phyloP scores from a whole-genome alignment of 2,329 filamentous ascomycete genomes.

The Colletotrichum sojae region DNA sequence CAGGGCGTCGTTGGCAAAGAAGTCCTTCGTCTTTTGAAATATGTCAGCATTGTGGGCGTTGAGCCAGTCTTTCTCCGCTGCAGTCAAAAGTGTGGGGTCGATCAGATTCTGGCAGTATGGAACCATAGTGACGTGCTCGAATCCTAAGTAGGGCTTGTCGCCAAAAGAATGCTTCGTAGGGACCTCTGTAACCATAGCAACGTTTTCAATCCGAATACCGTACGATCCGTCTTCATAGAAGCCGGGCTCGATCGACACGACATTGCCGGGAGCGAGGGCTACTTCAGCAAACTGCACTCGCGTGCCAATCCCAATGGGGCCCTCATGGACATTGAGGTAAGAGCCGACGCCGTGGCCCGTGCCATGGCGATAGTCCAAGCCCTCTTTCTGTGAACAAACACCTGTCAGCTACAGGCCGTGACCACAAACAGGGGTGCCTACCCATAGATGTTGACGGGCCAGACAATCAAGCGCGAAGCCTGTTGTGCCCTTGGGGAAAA shows the following conservation, averaged over 20 bases:
- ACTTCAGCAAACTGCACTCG: constrained; percentile 93
- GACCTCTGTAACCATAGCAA: constrained; percentile 91
- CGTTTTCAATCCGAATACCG: constrained; percentile 96
- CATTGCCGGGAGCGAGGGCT: constrained; percentile 89
- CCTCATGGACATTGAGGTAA: constrained; percentile 97
- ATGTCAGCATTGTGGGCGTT: constrained; percentile 89
- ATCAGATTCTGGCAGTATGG: constrained; percentile 94
- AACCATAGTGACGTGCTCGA: constrained; percentile 98
- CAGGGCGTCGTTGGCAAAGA: constrained; percentile 80
- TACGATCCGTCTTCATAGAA: constrained; percentile 98
- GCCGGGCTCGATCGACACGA: constrained; percentile 95
- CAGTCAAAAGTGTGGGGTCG: constrained; percentile 79
- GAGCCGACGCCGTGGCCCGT: constrained; percentile 97
- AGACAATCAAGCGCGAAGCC: constrained; percentile 92
- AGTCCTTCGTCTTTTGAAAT: constrained; percentile 82
- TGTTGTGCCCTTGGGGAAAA: constrained; percentile 95
- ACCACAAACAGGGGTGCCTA: constrained; percentile 53
- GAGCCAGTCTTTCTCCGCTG: constrained; percentile 85
- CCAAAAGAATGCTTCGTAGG: constrained; percentile 90
- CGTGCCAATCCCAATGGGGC: constrained; percentile 95
- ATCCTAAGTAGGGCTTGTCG: constrained; percentile 93
- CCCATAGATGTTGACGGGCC: constrained; percentile 94
- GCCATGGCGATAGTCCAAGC: constrained; percentile 94
- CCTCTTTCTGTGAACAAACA: constrained; percentile 67
- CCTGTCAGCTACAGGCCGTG: constrained; percentile 41